Base-by-base conservation (phyloP, 2,329 filamentous ascomycete species). In the Paraphaeosphaeria minitans region DNA sequence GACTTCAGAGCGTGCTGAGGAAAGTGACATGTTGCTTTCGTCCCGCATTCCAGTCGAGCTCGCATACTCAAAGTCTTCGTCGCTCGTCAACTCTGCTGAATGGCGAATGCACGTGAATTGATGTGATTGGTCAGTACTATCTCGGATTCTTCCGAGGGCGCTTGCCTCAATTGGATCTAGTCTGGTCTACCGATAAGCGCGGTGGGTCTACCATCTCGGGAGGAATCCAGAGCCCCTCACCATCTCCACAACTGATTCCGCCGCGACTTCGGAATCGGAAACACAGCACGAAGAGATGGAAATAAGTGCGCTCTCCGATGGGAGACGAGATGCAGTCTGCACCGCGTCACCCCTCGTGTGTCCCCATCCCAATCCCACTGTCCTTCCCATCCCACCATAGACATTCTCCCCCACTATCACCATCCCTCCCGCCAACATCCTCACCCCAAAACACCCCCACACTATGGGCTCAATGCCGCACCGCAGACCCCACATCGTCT, bases 221-320 rank as follows among this genome's bases (percentile, higher is more conserved):
- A 39, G 35, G 35, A 37, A 14, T 16, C 35, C 35, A 37, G 2
- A 1, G 35, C 35, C 35, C 35, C 35, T 37, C 35, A 37, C 12
- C 35, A 37, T 16, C 35, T 14, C 35, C 35, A 14, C 35, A 37
- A 37, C 5, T 14, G 35, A 3, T 37, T 37, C 35, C 35, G 35
- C 14, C 16, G 35, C 13, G 35, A 16, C 10, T 14, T 39, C 35
- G 35, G 35, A 39, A 39, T 39, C 35, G 35, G 9, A n/a, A 39
- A 14, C 27, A 29, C 27, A n/a, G 35, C 35, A 39, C 16, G 16
- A 39, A 3, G 35, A 16, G 35, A 39, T 39, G 35, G 13, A 39
- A 39, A 39, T 29, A 39, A 39, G 35, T 39, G 12, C 35, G 12
- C 13, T 1, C 1, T n/a, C 13, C 80, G 6, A 16, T 14, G 13